These are phyloP conservation scores for Ichthyophthirius multifiliis DNA, from an alignment of 169 alveolate species.

Conservation along the genomic window DNA sequence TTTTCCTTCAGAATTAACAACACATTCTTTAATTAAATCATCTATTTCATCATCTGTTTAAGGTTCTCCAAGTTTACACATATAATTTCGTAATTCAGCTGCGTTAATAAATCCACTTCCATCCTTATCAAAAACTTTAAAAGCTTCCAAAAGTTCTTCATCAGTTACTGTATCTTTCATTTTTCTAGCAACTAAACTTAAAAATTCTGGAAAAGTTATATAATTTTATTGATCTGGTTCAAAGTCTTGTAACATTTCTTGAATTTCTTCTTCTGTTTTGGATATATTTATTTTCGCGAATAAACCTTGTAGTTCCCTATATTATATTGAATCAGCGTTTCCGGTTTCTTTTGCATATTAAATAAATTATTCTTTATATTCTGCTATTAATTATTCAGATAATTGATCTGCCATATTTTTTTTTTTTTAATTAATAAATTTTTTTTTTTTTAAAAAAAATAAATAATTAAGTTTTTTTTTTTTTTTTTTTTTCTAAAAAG, in stretches of 20 bases:
- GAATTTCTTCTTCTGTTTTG: slow-evolving; percentile 20
- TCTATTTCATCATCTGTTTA: slow-evolving; percentile 32
- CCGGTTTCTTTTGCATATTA: too few species aligned
- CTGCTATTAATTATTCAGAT: too few species aligned
- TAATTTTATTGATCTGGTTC: slow-evolving; percentile 3
- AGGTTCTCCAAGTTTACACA: slow-evolving; percentile 21
- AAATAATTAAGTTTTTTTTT: too few species aligned
- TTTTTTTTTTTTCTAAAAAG: too few species aligned
- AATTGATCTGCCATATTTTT: too few species aligned
- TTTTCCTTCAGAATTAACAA: too few species aligned
- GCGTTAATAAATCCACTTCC: slow-evolving; percentile 21
- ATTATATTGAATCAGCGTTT: too few species aligned
- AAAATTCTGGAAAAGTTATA: slow-evolving; percentile 31
- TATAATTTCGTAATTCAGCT: slow-evolving; percentile 19
- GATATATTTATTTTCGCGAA: too few species aligned
- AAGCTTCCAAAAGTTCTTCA: slow-evolving; percentile 33
- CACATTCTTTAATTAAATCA: background rate
- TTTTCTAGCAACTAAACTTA: slow-evolving; percentile 19
- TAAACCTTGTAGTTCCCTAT: too few species aligned
- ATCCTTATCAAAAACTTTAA: slow-evolving; percentile 40
- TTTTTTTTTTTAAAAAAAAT: too few species aligned
- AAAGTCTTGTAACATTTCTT: slow-evolving; percentile 22
- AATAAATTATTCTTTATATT: too few species aligned
- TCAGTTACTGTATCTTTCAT: slow-evolving; percentile 14
- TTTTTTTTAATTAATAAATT: too few species aligned